Evolutionary conservation across 1,284 basidiomycete genomes (phyloP).

Genomic region (Tilletia indica): DNA sequence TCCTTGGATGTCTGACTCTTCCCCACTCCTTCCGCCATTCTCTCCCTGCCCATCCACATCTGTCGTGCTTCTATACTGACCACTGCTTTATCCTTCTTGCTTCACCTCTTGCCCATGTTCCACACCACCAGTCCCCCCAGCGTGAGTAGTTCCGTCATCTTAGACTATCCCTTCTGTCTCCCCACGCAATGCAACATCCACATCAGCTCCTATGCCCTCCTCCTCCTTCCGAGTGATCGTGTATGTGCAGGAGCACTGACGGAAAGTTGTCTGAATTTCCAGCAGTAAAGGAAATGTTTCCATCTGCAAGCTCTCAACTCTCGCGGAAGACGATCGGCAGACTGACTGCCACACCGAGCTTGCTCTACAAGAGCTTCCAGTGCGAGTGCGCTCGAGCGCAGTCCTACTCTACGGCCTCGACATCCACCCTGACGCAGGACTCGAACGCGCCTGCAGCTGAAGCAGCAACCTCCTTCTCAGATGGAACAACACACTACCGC

Average conservation of each 20-base stretch:
- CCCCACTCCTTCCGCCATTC: not conserved
- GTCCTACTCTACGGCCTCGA: constrained; percentile 7
- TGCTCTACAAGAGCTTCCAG: no score
- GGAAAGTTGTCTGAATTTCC: no score
- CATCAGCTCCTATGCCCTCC: not conserved
- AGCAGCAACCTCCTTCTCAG: not conserved
- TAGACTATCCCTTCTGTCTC: not conserved
- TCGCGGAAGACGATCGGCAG: no score
- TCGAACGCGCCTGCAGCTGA: not conserved
- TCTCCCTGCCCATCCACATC: not conserved
- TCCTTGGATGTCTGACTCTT: constrained; percentile 57
- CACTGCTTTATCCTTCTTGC: not conserved
- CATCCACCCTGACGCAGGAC: not conserved
- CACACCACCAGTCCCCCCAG: constrained; percentile 24
- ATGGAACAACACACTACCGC: constrained; percentile 69
- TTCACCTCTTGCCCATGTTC: constrained; percentile 16
- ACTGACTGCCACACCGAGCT: no score
- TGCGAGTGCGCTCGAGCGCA: no score
- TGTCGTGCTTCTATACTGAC: constrained; percentile 11
- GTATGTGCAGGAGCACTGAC: no score
- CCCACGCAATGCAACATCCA: not conserved
- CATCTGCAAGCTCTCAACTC: no score
- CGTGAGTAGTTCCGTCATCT: not conserved
- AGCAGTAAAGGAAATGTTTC: no score
- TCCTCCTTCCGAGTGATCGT: not conserved